A percentile compares a stretch with the other conserved stretches of the same genome.
These are phyloP conservation scores for Corymbia citriodora DNA, from an alignment of 441 rosid genomes.

Conservation along the genomic window DNA sequence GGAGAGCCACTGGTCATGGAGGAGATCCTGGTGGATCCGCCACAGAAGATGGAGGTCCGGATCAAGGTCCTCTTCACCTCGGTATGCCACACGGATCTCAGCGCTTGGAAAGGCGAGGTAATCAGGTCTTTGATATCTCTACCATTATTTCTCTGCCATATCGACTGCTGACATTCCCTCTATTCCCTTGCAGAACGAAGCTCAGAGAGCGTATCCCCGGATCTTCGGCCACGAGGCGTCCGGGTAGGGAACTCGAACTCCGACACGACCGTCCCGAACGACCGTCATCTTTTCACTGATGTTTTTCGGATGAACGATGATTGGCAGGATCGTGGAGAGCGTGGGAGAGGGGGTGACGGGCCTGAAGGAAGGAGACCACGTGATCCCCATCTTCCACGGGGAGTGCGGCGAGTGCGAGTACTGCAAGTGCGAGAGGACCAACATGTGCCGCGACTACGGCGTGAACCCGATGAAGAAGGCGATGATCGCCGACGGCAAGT, in stretches of 20 bases:
- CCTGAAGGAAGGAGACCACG: slow-evolving; percentile 32
- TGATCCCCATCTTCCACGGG: slow-evolving; percentile 37
- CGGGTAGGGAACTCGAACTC: slow-evolving; percentile 16
- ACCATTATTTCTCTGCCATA: not conserved
- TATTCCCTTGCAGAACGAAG: slow-evolving; percentile 16
- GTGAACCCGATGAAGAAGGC: slow-evolving; percentile 25
- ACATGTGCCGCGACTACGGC: slow-evolving; percentile 22
- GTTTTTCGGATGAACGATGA: not conserved
- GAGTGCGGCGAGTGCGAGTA: slow-evolving; percentile 32
- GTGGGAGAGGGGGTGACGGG: slow-evolving; percentile 33
- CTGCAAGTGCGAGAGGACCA: slow-evolving; percentile 20
- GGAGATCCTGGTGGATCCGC: slow-evolving; percentile 37
- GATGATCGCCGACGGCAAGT: slow-evolving; percentile 30
- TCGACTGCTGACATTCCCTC: not conserved
- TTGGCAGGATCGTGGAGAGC: slow-evolving; percentile 33
- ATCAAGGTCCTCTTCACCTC: slow-evolving; percentile 33
- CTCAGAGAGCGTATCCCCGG: slow-evolving; percentile 34
- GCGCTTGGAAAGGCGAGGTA: slow-evolving; percentile 40
- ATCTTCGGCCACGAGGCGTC: slow-evolving; percentile 48
- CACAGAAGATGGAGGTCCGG: slow-evolving; percentile 35
- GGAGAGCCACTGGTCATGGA: slow-evolving; percentile 25
- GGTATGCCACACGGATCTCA: slow-evolving; percentile 39
- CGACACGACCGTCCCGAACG: not conserved
- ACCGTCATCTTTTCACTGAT: not conserved
- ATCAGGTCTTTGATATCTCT: not conserved